Evolutionary conservation across 305 asterid species (phyloP).

Genomic region (Fraxinus sp.): DNA sequence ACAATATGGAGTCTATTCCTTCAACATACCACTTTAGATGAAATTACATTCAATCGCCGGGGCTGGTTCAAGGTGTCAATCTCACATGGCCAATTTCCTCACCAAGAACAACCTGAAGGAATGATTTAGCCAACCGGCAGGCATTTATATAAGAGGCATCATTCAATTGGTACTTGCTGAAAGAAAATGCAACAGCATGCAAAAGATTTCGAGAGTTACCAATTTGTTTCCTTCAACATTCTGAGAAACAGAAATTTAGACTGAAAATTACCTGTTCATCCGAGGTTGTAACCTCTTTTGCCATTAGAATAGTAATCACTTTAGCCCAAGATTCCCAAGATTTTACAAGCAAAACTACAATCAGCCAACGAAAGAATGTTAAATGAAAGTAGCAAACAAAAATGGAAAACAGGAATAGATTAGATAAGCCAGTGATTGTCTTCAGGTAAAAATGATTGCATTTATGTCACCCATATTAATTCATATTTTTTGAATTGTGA

Average conservation of each 20-base stretch:
- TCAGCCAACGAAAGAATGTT: neutral
- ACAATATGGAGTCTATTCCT: constrained; percentile 8
- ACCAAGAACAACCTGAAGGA: constrained; percentile 62
- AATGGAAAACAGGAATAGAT: neutral
- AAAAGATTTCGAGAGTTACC: neutral
- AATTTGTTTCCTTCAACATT: neutral
- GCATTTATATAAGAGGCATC: constrained; percentile 8
- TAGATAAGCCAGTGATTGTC: neutral
- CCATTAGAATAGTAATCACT: constrained; percentile 41
- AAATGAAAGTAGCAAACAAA: constrained; percentile 7
- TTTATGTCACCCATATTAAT: neutral
- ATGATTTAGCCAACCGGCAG: constrained; percentile 9
- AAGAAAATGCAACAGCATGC: constrained; percentile 14
- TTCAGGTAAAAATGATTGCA: neutral
- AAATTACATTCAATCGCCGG: constrained; percentile 75
- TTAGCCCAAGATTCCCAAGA: constrained; percentile 16
- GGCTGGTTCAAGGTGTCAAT: constrained; percentile 79
- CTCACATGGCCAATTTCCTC: constrained; percentile 68
- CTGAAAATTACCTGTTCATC: constrained; percentile 46
- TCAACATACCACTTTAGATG: constrained; percentile 66
- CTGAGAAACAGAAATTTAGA: constrained; percentile 14
- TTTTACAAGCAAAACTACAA: constrained; percentile 23
- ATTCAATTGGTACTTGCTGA: neutral
- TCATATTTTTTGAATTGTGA: neutral
- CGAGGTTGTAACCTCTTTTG: constrained; percentile 35